phyloP scores from a whole-genome alignment of 768 basidiomycete genomes.

The Cubamyces lactineus region DNA sequence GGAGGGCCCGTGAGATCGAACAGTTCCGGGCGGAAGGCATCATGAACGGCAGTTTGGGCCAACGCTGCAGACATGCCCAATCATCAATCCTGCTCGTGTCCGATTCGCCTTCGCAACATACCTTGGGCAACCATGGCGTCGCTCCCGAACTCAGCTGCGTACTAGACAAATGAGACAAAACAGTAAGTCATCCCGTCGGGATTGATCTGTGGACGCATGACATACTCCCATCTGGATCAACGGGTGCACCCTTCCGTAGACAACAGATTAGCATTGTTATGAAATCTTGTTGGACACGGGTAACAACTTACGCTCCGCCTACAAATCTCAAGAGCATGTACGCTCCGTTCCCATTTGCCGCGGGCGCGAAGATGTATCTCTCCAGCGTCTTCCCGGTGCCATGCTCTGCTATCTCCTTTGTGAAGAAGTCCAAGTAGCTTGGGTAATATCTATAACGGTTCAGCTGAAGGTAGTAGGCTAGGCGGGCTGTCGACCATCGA shows the following conservation, averaged over 20 bases:
- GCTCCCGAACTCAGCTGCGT: conserved; percentile 56
- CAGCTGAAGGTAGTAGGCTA: too few species aligned
- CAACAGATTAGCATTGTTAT: not conserved
- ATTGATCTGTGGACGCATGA: conserved; percentile 10
- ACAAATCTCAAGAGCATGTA: conserved; percentile 41
- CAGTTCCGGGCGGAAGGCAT: conserved; percentile 33
- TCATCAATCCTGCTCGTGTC: too few species aligned
- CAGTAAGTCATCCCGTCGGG: too few species aligned
- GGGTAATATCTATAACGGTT: conserved; percentile 34
- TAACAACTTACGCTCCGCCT: conserved; percentile 38
- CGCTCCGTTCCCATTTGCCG: conserved; percentile 37
- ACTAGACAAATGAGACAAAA: conserved; percentile 40
- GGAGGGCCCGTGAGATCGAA: conserved; percentile 33
- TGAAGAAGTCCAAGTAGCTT: conserved; percentile 39
- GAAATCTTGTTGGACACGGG: too few species aligned
- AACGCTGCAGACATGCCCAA: conserved; percentile 38
- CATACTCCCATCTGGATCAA: conserved; percentile 61
- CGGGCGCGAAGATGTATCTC: conserved; percentile 48
- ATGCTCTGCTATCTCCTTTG: conserved; percentile 39
- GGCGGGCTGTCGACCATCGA: not conserved
- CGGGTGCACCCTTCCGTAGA: conserved; percentile 49
- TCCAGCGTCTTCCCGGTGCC: conserved; percentile 49
- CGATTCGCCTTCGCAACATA: conserved; percentile 20
- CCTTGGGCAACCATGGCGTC: conserved; percentile 55
- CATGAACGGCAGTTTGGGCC: conserved; percentile 52